Evolutionary conservation across 345 rosid genomes (phyloP).

Genomic region (Citrus glauca): DNA sequence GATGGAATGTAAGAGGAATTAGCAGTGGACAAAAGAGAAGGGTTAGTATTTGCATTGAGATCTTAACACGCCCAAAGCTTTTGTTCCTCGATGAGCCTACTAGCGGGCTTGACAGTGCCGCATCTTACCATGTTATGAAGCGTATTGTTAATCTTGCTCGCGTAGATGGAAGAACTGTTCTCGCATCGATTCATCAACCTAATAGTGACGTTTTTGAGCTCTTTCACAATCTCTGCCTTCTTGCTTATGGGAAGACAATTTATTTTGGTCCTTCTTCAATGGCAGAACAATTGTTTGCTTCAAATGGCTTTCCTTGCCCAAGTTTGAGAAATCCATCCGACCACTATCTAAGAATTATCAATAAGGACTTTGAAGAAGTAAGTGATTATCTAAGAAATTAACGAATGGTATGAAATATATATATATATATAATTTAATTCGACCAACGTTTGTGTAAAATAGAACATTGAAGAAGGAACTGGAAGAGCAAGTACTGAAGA

Average conservation of each 20-base stretch:
- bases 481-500: slow-evolving; percentile 15
- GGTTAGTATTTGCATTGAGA: slow-evolving; percentile 58
- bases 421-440: not conserved
- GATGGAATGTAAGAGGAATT: slow-evolving; percentile 42
- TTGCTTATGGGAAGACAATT: slow-evolving; percentile 32
- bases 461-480: slow-evolving; percentile 30
- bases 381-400: not conserved
- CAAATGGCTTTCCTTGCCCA: slow-evolving; percentile 40
- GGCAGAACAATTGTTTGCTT: slow-evolving; percentile 29
- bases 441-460: not conserved
- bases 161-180: slow-evolving; percentile 28
- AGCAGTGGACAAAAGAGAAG: slow-evolving; percentile 59
- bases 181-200: slow-evolving; percentile 34
- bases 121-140: slow-evolving; percentile 47
- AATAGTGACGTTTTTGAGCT: slow-evolving; percentile 42
- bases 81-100: slow-evolving; percentile 53
- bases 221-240: slow-evolving; percentile 39
- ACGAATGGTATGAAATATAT: not conserved
- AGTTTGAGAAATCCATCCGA: slow-evolving; percentile 34
- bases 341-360: slow-evolving; percentile 31
- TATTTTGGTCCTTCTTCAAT: slow-evolving; percentile 38
- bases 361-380: slow-evolving; percentile 36
- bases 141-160: slow-evolving; percentile 34
- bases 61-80: slow-evolving; percentile 42
- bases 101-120: slow-evolving; percentile 54